These are phyloP conservation scores for Megacollybia marginata DNA, from an alignment of 768 basidiomycete genomes.

Conservation along the genomic window DNA sequence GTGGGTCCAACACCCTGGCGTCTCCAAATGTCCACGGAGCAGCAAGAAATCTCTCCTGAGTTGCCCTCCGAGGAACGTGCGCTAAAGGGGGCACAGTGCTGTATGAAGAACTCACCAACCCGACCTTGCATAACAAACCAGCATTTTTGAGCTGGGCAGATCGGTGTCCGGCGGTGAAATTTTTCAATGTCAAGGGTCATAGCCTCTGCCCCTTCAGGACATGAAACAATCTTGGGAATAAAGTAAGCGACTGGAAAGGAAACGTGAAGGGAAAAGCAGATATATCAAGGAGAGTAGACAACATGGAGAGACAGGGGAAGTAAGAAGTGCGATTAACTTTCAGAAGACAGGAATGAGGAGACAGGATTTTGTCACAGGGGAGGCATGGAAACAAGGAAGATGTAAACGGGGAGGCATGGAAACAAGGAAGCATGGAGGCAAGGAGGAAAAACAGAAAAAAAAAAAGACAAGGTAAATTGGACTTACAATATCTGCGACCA, in stretches of 20 bases:
- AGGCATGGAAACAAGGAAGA: not conserved
- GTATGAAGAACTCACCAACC: too few species aligned
- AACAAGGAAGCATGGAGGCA: not conserved
- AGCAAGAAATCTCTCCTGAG: conserved; percentile 10
- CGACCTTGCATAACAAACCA: too few species aligned
- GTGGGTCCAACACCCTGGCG: conserved; percentile 1
- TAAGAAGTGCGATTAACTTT: not conserved
- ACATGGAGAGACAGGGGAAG: not conserved
- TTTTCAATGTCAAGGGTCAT: conserved; percentile 13
- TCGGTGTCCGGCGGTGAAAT: too few species aligned
- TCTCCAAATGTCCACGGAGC: conserved; percentile 7
- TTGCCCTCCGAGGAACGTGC: too few species aligned
- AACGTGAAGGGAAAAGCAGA: too few species aligned
- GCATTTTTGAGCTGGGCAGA: too few species aligned
- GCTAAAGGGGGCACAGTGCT: too few species aligned
- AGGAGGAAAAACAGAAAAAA: not conserved
- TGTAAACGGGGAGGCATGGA: not conserved
- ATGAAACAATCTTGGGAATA: conserved; percentile 10
- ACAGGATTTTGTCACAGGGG: not conserved
- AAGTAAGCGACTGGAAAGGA: too few species aligned
- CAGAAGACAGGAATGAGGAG: not conserved
- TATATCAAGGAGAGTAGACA: too few species aligned
- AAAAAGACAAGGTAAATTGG: not conserved
- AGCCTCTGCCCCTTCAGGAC: conserved; percentile 15
- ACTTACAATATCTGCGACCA: not conserved